phyloP scores from a whole-genome alignment of 768 basidiomycete species.

The Pisolithus tinctorius region DNA sequence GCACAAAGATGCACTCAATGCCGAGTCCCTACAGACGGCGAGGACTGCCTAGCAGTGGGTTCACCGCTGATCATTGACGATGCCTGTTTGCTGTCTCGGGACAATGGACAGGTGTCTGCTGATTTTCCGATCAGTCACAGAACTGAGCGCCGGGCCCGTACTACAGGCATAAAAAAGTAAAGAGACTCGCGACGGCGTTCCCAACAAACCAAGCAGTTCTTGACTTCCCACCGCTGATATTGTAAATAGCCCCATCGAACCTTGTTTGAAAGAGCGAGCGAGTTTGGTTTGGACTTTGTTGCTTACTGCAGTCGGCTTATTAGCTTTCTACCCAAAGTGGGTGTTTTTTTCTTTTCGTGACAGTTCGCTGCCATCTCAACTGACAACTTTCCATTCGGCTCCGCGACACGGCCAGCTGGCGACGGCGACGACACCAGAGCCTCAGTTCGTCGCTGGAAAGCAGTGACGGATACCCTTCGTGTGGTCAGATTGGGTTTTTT shows the following conservation, averaged over 20 bases:
- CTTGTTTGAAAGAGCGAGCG: background rate
- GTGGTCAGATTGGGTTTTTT: no score
- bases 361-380: background rate
- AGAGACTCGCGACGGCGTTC: background rate
- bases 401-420: conserved; percentile 3
- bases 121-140: background rate
- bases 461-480: no score
- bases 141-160: background rate
- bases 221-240: background rate
- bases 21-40: background rate
- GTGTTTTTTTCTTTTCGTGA: background rate
- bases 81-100: background rate
- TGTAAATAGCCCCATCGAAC: background rate
- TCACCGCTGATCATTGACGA: background rate
- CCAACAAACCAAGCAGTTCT: background rate
- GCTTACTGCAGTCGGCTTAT: background rate
- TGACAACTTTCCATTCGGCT: conserved; percentile 11
- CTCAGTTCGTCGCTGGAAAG: no score
- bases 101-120: background rate
- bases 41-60: background rate
- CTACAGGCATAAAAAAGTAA: background rate
- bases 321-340: background rate
- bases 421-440: no score
- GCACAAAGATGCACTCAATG: background rate
- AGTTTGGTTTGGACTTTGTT: background rate